These are phyloP conservation scores for Kondoa subrosea DNA, from an alignment of 768 basidiomycete genomes.

Conservation along the genomic window DNA sequence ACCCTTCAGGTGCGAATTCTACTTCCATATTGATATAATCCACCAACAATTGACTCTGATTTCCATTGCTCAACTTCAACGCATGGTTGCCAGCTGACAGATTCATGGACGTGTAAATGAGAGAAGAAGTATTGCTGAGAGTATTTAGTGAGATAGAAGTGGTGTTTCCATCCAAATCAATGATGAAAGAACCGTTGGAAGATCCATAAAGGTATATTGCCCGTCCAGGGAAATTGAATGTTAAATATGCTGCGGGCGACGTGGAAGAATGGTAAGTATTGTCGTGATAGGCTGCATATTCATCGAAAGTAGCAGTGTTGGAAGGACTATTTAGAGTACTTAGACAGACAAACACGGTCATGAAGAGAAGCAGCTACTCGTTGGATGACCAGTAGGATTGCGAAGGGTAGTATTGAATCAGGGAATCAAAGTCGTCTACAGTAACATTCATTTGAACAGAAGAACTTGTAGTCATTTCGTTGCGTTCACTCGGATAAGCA, in stretches of 20 bases:
- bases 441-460: background rate
- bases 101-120: background rate
- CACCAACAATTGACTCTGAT: background rate
- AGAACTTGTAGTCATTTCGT: too few species aligned
- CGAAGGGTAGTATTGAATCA: background rate
- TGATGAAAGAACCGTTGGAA: background rate
- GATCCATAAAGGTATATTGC: background rate
- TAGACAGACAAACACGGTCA: background rate
- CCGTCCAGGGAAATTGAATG: background rate
- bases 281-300: background rate
- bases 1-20: background rate
- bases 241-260: background rate
- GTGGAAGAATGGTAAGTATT: background rate
- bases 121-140: background rate
- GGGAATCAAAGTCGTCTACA: background rate
- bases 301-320: background rate
- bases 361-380: background rate
- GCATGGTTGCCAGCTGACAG: background rate
- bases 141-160: too few species aligned
- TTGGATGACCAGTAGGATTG: background rate
- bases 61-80: background rate
- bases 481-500: too few species aligned
- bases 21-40: background rate
- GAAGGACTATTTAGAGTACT: background rate
- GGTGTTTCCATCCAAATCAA: background rate